Base-by-base conservation (phyloP, 2,329 filamentous ascomycete species). In the Rhytidhysteron rufulum region DNA sequence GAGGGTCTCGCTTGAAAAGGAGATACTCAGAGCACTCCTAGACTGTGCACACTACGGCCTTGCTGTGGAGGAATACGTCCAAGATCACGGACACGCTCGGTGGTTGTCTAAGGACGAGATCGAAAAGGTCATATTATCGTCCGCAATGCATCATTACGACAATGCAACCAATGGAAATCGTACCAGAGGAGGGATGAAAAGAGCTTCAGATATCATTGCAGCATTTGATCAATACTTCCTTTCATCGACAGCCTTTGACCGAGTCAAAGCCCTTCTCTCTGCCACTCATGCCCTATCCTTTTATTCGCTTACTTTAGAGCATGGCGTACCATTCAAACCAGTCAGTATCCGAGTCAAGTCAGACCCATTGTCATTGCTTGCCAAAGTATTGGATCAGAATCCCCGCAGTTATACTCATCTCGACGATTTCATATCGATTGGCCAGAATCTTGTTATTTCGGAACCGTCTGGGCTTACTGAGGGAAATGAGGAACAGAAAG, bases 161-260 rank as follows among this genome's bases (percentile, higher is more conserved):
- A 87, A 87, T 56, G 86, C 87, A 3, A 86, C 84, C 17, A 93
- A 93, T 54, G 85, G 85, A 1, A 89, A 91, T 52, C 79, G 80
- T 40, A 86, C 78, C 2, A 75, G 86, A 49, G 87, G 87, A 13
- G 84, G 84, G 0, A 74, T 93, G 54, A 88, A 87, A 64, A 87
- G 82, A 61, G 88, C 85, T 33, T 76, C 84, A 49, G 60, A 64
- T 41, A 62, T 62, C 5, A 70, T 88, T 30, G 72, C 78, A 29
- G 72, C 83, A 1, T 86, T 89, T 50, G 78, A 78, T 3, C 62
- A 70, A 18, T 75, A 79, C 6, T 74, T 88, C 34, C 57, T 67
- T 1, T 66, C 68, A 17, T 78, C 78, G 2, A 60, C 71, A 1
- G 70, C 73, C 1, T 75, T 77, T 37, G 72, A 70, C 38, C 74